Evolutionary conservation across 179 eudicot genomes (phyloP), one percentile per base, ranked within the genome.

Genomic region (Carnegiea gigantea): DNA sequence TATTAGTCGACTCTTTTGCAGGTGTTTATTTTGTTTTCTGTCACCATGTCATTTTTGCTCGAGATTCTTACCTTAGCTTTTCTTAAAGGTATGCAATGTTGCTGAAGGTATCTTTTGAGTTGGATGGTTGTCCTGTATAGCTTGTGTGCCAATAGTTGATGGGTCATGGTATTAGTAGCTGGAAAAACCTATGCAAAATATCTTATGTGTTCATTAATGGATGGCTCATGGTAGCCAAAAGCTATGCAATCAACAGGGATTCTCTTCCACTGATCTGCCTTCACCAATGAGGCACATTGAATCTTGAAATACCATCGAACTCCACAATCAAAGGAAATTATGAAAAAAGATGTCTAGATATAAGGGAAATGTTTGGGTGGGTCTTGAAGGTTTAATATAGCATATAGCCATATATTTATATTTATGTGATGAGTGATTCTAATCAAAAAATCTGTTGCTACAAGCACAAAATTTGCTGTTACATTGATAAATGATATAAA

Each of bases 21-120:
- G 99, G 99, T 96, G 80, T 96, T 96, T 81, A 87, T 93, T 85
- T 74, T 93, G 89, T 96, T 94, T 85, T 94, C 98, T n/a, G 76
- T 88, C 73, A 73, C 82, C 12, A 86, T 87, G 44, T 92, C 99
- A 80, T 83, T 92, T 81, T 85, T 94, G 78, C 87, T 90, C 76
- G 89, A 93, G 86, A 82, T 88, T 83, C 82, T 86, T 77, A 82
- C 89, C 30, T 84, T 90, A 79, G 85, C 89, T 75, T 80, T 92
- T 44, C 89, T 94, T 70, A 91, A 88, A 89, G 99, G 99, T 96
- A 89, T 54, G 81, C 26, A 33, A 48, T 76, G 62, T 30, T 53
- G 73, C 30, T 14, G 23, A 36, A 74, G 74, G 43, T 36, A 70
- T 4, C 68, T 33, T 71, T 28, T 43, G 24, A 46, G 21, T 76